A percentile compares a stretch with the other conserved stretches of the same genome.
Conservation (phyloP, 768 basidiomycete species). For the Rhodotorula babjevae region DNA sequence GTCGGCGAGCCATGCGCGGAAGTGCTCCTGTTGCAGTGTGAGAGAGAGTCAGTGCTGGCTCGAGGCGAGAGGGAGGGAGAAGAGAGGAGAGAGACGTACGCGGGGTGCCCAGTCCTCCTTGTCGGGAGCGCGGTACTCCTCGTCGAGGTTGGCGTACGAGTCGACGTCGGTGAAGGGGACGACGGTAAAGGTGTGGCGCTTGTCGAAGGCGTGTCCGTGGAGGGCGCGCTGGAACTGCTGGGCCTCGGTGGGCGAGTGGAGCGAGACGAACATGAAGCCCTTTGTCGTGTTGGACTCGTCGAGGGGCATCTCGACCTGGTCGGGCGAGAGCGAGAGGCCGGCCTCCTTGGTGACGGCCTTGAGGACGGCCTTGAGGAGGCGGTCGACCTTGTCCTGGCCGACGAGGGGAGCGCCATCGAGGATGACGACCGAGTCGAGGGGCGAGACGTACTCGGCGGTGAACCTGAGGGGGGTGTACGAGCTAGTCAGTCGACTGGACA, state of each 20-base stretch:
- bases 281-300: constrained; percentile 78
- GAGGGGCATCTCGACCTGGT: constrained; percentile 83
- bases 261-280: constrained; percentile 51
- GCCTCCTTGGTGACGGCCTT: constrained; percentile 74
- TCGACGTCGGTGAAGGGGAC: constrained; percentile 63
- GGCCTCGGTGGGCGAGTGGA: constrained; percentile 21
- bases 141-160: constrained; percentile 64
- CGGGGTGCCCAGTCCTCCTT: constrained; percentile 68
- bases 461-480: constrained; percentile 58
- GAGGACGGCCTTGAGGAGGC: constrained; percentile 69
- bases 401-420: constrained; percentile 81
- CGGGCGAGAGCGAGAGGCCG: constrained; percentile 68
- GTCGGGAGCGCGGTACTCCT: constrained; percentile 70
- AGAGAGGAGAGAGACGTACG: constrained; percentile 51
- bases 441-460: constrained; percentile 72
- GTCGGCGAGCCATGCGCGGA: constrained; percentile 91
- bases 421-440: constrained; percentile 84
- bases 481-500: constrained; percentile 14
- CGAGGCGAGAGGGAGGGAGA: neutral
- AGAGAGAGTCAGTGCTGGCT: constrained; percentile 4
- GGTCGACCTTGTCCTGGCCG: constrained; percentile 76
- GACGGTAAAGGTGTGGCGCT: constrained; percentile 37
- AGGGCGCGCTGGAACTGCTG: constrained; percentile 29
- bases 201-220: constrained; percentile 39
- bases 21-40: constrained; percentile 65